Evolutionary conservation across 768 basidiomycete species (phyloP).

Genomic region (Nevesoporus exiguus): DNA sequence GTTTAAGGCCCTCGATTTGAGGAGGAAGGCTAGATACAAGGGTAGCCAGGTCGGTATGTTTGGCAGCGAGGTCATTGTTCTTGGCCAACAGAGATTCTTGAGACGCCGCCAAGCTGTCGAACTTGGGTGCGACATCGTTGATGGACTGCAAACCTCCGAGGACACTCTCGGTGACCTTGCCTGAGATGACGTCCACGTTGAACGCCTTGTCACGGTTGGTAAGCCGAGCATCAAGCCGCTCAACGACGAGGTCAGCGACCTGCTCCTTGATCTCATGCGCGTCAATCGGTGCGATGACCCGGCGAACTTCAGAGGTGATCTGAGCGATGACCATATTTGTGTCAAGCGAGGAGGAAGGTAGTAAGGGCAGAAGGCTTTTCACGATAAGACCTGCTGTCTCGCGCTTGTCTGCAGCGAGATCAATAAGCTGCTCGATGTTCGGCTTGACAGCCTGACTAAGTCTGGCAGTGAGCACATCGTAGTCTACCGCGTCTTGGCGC

Average conservation of each 20-base stretch:
- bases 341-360: conserved; percentile 51
- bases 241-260: conserved; percentile 84
- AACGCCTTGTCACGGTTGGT: conserved; percentile 72
- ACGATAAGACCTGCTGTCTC: conserved; percentile 84
- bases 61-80: conserved; percentile 37
- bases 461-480: conserved; percentile 69
- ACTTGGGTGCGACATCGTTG: conserved; percentile 36
- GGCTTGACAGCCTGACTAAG: conserved; percentile 86
- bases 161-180: conserved; percentile 54
- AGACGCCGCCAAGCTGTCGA: conserved; percentile 40
- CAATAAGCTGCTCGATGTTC: conserved; percentile 84
- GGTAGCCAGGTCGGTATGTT: conserved; percentile 39
- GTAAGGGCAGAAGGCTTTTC: conserved; percentile 62
- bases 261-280: conserved; percentile 87
- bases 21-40: conserved; percentile 48
- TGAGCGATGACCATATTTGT: conserved; percentile 53
- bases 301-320: conserved; percentile 66
- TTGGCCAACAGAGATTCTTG: conserved; percentile 41
- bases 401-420: conserved; percentile 83
- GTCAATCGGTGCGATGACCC: conserved; percentile 71
- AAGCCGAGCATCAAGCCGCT: conserved; percentile 76
- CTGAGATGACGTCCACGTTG: conserved; percentile 55
- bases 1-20: conserved; percentile 43
- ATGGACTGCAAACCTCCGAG: conserved; percentile 41
- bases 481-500: conserved; percentile 68